Evolutionary conservation across 1,284 basidiomycete genomes (phyloP), one percentile per base, ranked within the genome.

Genomic region (Cutaneotrichosporon spelunceum): DNA sequence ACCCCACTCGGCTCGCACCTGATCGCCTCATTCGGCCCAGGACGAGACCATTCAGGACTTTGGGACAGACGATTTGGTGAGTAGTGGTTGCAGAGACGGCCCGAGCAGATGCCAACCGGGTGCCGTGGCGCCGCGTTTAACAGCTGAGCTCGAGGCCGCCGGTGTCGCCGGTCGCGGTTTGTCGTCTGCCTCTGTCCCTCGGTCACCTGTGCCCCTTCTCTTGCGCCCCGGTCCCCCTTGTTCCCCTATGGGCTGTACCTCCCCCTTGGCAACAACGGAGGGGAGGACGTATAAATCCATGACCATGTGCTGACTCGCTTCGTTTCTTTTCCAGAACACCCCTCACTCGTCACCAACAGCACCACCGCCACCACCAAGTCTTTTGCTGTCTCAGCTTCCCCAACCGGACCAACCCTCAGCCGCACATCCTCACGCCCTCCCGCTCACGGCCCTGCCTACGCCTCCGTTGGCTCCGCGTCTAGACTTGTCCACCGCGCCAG

Each of bases 21-120:
- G 45, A 47, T 47, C 45, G 45, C 44, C 44, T 23, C 45, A 24
- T 19, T 47, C 45, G 45, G 44, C n/a, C 23, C 44, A 24, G 44
- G 19, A 21, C 44, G 6, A n/a, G n/a, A 23, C 44, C 44, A 39
- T 39, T 39, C 36, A 39, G 36, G 36, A 39, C 13, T 33, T 11
- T n/a, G n/a, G 30, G 30, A 33, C 7, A 33, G 7, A 33, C 30
- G n/a, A 33, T 33, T 33, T 14, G 36, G 39, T 42, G 39, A 42
- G 39, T 42, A n/a, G 7, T n/a, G 7, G 4, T 16, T 42, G 16
- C 8, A 19, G 3, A 16, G 9, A 16, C 13, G 36, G 39, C n/a
- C 39, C 39, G 19, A 42, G 39, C 39, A n/a, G 16, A n/a, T 2
- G 39, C 14, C 45, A 4, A 11, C 23, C 45, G 23, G 10, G 45